These are phyloP conservation scores for Trichoderma simmonsii DNA, from an alignment of 2,329 filamentous ascomycete species.

Conservation along the genomic window DNA sequence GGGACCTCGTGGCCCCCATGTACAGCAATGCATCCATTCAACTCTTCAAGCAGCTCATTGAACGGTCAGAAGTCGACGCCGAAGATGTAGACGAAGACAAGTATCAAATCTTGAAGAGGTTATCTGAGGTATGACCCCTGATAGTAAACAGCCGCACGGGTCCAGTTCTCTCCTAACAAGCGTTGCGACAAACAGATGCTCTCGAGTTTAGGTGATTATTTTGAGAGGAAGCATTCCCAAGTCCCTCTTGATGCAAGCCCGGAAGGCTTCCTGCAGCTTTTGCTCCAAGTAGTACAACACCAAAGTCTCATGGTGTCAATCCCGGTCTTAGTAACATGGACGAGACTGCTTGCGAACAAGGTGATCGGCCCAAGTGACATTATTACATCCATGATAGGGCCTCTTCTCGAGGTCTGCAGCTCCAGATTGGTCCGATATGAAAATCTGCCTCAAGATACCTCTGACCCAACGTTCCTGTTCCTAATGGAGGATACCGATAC, in stretches of 20 bases:
- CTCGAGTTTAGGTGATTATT: conserved; percentile 77
- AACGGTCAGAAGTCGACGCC: conserved; percentile 75
- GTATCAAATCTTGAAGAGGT: conserved; percentile 88
- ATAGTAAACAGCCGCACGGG: neutral
- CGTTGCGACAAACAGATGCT: conserved; percentile 59
- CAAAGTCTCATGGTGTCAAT: conserved; percentile 91
- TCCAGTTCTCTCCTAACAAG: neutral
- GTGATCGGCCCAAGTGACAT: conserved; percentile 63
- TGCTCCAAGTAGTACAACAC: conserved; percentile 76
- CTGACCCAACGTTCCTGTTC: conserved; percentile 76
- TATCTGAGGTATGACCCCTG: conserved; percentile 70
- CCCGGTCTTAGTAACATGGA: conserved; percentile 87
- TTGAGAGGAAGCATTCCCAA: conserved; percentile 71
- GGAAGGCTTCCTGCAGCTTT: conserved; percentile 71
- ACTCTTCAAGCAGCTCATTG: conserved; percentile 70
- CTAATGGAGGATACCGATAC: conserved; percentile 94
- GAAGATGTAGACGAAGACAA: conserved; percentile 86
- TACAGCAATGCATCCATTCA: conserved; percentile 69
- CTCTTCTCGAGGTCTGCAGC: conserved; percentile 78
- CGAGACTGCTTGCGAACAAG: conserved; percentile 70
- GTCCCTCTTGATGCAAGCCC: conserved; percentile 64
- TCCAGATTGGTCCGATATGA: conserved; percentile 85
- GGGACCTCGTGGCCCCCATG: conserved; percentile 73
- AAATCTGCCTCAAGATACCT: conserved; percentile 74
- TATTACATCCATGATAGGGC: conserved; percentile 63